Evolutionary conservation across 495 filamentous ascomycete genomes (phyloP).

Genomic region (Penicillium ucsense): DNA sequence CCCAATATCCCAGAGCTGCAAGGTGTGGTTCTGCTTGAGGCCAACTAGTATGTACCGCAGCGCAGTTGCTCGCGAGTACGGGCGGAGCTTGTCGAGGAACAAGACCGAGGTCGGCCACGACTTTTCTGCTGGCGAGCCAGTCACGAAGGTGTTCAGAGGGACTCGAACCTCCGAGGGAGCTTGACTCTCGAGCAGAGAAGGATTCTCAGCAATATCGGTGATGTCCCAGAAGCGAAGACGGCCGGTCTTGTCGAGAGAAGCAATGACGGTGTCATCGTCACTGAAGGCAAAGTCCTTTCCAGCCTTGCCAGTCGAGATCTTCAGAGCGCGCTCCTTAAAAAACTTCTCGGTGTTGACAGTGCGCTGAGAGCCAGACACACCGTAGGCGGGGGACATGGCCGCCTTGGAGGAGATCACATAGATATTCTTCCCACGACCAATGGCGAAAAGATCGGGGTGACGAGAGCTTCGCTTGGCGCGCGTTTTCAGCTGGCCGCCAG

Average conservation of each 20-base stretch:
- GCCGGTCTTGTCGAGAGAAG: slow-evolving; percentile 92
- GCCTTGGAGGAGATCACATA: slow-evolving; percentile 78
- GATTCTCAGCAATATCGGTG: slow-evolving; percentile 55
- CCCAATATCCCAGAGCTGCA: slow-evolving; percentile 98
- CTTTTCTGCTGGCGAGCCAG: slow-evolving; percentile 71
- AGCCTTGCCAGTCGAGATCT: slow-evolving; percentile 93
- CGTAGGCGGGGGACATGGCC: slow-evolving; percentile 58
- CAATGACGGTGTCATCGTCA: slow-evolving; percentile 87
- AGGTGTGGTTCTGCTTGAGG: slow-evolving; percentile 97
- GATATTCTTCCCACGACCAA: slow-evolving; percentile 91
- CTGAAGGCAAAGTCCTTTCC: slow-evolving; percentile 98
- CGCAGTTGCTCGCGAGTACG: slow-evolving; percentile 77
- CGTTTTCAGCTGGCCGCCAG: slow-evolving; percentile 89
- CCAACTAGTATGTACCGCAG: slow-evolving; percentile 92
- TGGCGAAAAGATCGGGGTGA: slow-evolving; percentile 86
- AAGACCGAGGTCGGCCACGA: slow-evolving; percentile 93
- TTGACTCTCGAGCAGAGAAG: slow-evolving; percentile 43
- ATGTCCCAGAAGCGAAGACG: slow-evolving; percentile 97
- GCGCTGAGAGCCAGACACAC: slow-evolving; percentile 60
- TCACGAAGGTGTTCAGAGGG: slow-evolving; percentile 68
- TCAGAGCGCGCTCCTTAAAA: slow-evolving; percentile 72
- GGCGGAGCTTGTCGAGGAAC: slow-evolving; percentile 88
- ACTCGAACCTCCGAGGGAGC: slow-evolving; percentile 61
- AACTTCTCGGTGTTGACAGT: slow-evolving; percentile 77
- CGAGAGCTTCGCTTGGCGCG: slow-evolving; percentile 79